Conservation (phyloP, 306 rosid species). For the Neltuma alba region DNA sequence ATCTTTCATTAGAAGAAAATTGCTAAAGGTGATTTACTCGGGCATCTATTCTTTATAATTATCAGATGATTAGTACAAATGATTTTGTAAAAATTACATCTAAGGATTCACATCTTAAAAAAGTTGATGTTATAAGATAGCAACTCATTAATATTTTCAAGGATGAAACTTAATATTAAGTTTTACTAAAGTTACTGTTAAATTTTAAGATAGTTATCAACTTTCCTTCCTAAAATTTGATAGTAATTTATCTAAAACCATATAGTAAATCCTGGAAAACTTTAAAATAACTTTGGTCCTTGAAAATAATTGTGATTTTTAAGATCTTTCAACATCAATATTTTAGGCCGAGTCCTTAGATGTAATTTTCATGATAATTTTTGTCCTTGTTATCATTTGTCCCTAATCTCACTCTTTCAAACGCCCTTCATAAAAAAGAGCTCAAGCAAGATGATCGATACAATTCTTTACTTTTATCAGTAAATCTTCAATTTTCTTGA, state of each 20-base stretch:
- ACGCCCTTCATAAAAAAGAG: neutral
- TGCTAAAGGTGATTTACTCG: neutral
- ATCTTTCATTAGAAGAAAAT: neutral
- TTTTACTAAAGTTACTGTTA: too few species aligned
- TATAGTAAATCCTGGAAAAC: too few species aligned
- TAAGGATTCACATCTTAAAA: neutral
- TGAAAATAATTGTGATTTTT: too few species aligned
- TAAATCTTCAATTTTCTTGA: constrained; percentile 15
- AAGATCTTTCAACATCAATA: neutral
- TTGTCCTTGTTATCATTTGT: constrained; percentile 8
- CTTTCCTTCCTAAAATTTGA: too few species aligned
- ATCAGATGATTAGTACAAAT: neutral
- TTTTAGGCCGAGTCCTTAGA: neutral
- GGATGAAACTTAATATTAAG: too few species aligned
- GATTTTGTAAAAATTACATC: neutral
- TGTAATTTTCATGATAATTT: constrained; percentile 1
- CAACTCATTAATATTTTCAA: too few species aligned
- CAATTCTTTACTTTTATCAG: neutral
- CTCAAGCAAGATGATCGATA: neutral
- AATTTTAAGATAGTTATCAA: too few species aligned
- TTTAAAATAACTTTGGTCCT: too few species aligned
- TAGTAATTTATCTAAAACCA: too few species aligned
- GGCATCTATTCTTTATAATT: neutral
- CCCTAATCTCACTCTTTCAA: neutral
- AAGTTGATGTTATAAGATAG: too few species aligned